These are phyloP conservation scores for Xylariomycetidae sp. DNA, from an alignment of 2,329 filamentous ascomycete species.

Conservation along the genomic window DNA sequence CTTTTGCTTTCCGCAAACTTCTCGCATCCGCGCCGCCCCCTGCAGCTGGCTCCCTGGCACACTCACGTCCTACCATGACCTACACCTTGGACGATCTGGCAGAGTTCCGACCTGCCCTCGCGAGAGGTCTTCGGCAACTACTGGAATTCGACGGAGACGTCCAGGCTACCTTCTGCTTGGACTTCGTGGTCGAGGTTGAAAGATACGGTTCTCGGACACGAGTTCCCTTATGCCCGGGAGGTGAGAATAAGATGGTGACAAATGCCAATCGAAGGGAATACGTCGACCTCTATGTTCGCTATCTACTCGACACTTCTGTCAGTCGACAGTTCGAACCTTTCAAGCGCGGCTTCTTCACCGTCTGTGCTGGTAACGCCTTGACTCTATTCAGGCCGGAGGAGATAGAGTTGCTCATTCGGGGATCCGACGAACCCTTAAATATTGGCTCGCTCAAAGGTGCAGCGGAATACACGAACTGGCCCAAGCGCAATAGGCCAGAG, in stretches of 20 bases:
- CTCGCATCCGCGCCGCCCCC: constrained; percentile 67
- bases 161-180: constrained; percentile 69
- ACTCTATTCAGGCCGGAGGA: constrained; percentile 86
- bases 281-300: constrained; percentile 76
- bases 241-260: constrained; percentile 71
- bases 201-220: constrained; percentile 64
- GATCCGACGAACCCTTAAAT: constrained; percentile 78
- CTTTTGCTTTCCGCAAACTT: constrained; percentile 85
- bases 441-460: constrained; percentile 69
- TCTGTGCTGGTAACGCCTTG: constrained; percentile 82
- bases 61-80: constrained; percentile 56
- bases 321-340: constrained; percentile 86
- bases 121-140: constrained; percentile 67
- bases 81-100: constrained; percentile 78
- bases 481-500: constrained; percentile 37
- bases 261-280: constrained; percentile 79
- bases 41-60: constrained; percentile 45
- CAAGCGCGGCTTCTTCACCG: constrained; percentile 87
- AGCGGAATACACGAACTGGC: constrained; percentile 79
- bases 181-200: constrained; percentile 73
- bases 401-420: constrained; percentile 80
- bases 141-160: constrained; percentile 83
- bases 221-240: constrained; percentile 67
- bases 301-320: constrained; percentile 73
- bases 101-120: constrained; percentile 72